Conservation (phyloP, 73 alveolate species). For the Paramecium caudatum region DNA sequence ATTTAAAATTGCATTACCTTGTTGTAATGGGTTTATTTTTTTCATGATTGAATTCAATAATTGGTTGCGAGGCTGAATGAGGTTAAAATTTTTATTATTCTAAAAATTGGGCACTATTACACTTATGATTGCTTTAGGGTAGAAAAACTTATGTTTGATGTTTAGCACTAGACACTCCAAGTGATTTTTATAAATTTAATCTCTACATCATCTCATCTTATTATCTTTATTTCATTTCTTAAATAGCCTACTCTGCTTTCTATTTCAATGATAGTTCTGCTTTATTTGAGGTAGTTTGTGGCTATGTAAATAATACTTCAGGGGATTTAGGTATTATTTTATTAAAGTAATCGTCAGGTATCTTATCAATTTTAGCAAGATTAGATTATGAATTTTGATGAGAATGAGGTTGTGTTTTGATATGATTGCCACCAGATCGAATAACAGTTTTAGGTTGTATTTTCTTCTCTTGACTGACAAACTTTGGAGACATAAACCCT, state of each 20-base stretch:
- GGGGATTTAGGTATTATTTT: constrained; percentile 4
- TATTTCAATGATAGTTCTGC: constrained; percentile 8
- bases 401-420: constrained; percentile 45
- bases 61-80: constrained; percentile 47
- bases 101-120: not conserved
- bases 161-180: constrained; percentile 44
- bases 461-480: constrained; percentile 55
- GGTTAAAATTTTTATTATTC: constrained; percentile 5
- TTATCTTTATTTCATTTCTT: constrained; percentile 43
- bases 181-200: constrained; percentile 4
- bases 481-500: constrained; percentile 69
- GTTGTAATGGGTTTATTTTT: constrained; percentile 25
- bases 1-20: not conserved
- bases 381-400: constrained; percentile 45
- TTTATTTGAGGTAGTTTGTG: constrained; percentile 12
- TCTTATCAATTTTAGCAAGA: not conserved
- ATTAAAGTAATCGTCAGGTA: not conserved
- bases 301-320: constrained; percentile 1
- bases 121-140: not conserved
- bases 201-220: not conserved
- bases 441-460: not conserved
- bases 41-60: not conserved
- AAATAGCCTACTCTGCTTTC: constrained; percentile 39
- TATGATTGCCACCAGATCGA: constrained; percentile 35
- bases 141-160: not conserved